Evolutionary conservation across 2,329 filamentous ascomycete species (phyloP).

Genomic region (Helotiales sp.): DNA sequence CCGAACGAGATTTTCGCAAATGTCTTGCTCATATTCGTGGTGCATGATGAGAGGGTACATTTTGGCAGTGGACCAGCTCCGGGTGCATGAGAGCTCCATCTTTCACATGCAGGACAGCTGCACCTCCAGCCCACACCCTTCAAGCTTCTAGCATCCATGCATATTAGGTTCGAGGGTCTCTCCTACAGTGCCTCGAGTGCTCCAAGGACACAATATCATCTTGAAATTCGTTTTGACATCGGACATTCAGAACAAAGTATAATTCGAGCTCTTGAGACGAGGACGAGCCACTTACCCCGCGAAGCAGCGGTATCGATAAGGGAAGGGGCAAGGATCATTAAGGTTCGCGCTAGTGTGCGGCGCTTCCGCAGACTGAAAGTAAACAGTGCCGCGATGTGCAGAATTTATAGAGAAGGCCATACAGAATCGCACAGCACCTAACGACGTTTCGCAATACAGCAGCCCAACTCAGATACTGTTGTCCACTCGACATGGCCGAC

Average conservation of each 20-base stretch:
- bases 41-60: not conserved
- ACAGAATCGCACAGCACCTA: not conserved
- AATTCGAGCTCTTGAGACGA: too few species aligned
- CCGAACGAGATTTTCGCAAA: not conserved
- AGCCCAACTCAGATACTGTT: too few species aligned
- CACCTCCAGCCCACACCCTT: conserved; percentile 4
- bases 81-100: conserved; percentile 13
- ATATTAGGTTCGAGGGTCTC: too few species aligned
- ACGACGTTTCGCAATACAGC: not conserved
- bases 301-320: too few species aligned
- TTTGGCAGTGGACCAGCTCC: not conserved
- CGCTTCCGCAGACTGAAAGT: conserved; percentile 7
- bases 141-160: not conserved
- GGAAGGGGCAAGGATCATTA: too few species aligned
- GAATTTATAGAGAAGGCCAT: not conserved
- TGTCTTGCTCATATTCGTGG: conserved; percentile 6
- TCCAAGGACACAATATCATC: too few species aligned
- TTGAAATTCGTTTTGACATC: too few species aligned
- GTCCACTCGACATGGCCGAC: conserved; percentile 30
- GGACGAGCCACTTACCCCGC: too few species aligned
- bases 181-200: too few species aligned
- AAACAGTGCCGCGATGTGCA: not conserved
- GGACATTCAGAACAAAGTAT: too few species aligned
- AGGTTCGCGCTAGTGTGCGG: conserved; percentile 12
- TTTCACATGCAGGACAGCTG: conserved; percentile 10